Base-by-base conservation (phyloP, 768 basidiomycete species). In the Leccinum truebloodii region DNA sequence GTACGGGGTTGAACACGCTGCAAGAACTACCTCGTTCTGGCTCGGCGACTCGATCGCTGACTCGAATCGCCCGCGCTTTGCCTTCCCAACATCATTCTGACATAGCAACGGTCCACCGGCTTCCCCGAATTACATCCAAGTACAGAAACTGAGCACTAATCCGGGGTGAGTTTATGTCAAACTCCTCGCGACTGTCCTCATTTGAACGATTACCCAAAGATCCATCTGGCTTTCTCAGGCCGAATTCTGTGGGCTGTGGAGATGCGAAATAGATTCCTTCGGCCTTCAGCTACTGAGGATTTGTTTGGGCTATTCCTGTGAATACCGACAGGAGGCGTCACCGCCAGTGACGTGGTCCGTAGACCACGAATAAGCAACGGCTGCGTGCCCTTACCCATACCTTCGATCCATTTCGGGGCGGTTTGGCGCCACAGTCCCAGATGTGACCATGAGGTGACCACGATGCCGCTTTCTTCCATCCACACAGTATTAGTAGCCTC, bases 381-480 rank as follows among this genome's bases (percentile, higher is more conserved):
- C 63, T 64, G 69, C 64, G 55, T 72, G 62, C 66, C 74, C 74
- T 74, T 71, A 26, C 57, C 69, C 70, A 66, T 65, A 59, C 60
- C 58, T 56, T 60, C 55, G 61, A 64, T 64, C 71, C 69, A 64
- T 69, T 75, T 71, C 60, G 64, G 72, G 73, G 58, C 62, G 55
- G 58, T 64, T 53, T 61, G 60, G 68, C 69, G 73, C 74, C 73
- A 75, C 70, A 68, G 60, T 62, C 41, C 69, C 59, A 60, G 63
- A 65, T 69, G 41, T 41, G 72, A 60, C 67, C 73, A 74, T 74
- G 73, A 62, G 73, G 73, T 60, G 58, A 44, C 74, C 73, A 74
- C 74, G 73, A 67, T 74, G 74, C 72, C 66, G 55, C 68, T 64
- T 68, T 69, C 73, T 63, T 75, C 72, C 54, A 59, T 52, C 65